These are phyloP conservation scores for Kernera saxatilis DNA, from an alignment of 345 rosid species.

Conservation along the genomic window DNA sequence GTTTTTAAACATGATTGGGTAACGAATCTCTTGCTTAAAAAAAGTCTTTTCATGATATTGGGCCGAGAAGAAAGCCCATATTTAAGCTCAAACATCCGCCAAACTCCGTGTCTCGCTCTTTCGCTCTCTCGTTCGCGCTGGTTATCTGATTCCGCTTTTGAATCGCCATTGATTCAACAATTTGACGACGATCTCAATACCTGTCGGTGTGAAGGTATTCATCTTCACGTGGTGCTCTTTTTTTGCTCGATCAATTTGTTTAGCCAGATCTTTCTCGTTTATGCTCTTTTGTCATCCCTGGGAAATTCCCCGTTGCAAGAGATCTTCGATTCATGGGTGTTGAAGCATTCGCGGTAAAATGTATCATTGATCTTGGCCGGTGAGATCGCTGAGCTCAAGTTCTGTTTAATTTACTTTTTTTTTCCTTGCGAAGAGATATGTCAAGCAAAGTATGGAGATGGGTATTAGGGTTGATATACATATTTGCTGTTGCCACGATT, in stretches of 20 bases:
- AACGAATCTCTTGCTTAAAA: no score
- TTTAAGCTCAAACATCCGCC: not conserved
- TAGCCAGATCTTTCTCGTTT: not conserved
- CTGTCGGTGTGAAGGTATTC: not conserved
- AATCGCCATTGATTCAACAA: conserved; percentile 11
- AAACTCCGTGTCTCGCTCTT: not conserved
- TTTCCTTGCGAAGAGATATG: conserved; percentile 35
- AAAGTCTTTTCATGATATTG: not conserved
- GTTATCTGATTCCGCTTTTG: not conserved
- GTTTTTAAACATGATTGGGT: not conserved
- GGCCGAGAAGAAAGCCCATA: not conserved
- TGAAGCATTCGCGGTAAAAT: not conserved
- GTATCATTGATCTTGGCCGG: not conserved
- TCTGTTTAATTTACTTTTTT: not conserved
- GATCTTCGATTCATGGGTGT: not conserved
- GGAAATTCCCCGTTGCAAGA: not conserved
- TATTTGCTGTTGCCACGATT: conserved; percentile 74
- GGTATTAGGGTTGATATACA: conserved; percentile 68
- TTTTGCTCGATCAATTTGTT: not conserved
- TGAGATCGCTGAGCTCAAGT: conserved; percentile 23
- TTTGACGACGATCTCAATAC: conserved; percentile 10
- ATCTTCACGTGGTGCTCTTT: not conserved
- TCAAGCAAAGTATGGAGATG: conserved; percentile 61
- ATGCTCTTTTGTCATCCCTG: not conserved
- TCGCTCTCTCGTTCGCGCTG: conserved; percentile 14